Conservation (phyloP, 495 filamentous ascomycete species). For the Aspergillus funiculosus region DNA sequence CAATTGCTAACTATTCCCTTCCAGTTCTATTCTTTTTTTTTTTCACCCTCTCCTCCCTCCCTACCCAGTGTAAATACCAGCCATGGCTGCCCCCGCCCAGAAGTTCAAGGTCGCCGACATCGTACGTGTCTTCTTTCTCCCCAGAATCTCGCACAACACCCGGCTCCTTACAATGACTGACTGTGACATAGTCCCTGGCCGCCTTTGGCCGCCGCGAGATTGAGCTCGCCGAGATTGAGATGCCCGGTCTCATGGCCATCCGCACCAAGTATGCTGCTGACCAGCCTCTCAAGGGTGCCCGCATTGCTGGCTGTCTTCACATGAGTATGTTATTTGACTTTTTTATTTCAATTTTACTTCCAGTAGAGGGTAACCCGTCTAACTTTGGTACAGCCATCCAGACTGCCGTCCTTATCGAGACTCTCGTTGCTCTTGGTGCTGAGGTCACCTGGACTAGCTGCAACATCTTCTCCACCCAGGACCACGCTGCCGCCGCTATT, state of each 20-base stretch:
- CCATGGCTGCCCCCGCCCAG: conserved; percentile 69
- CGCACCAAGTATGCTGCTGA: conserved; percentile 82
- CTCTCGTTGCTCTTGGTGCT: conserved; percentile 84
- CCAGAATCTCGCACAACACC: neutral
- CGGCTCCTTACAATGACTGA: conserved; percentile 23
- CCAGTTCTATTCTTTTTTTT: conserved; percentile 3
- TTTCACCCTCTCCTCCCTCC: neutral
- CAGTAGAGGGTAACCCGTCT: conserved; percentile 7
- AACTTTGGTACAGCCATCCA: conserved; percentile 66
- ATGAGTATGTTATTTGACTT: conserved; percentile 68
- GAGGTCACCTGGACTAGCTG: conserved; percentile 95
- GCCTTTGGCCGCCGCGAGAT: conserved; percentile 99
- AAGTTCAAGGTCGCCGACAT: conserved; percentile 99
- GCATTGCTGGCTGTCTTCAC: conserved; percentile 96
- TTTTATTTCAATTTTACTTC: neutral
- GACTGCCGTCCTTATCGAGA: conserved; percentile 98
- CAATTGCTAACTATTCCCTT: conserved; percentile 12
- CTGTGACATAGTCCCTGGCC: conserved; percentile 60
- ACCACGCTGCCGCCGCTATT: conserved; percentile 96
- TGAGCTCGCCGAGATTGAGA: conserved; percentile 97
- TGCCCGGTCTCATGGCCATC: conserved; percentile 96
- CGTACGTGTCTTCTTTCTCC: conserved; percentile 40
- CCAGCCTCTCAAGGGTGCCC: conserved; percentile 86
- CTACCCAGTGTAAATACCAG: conserved; percentile 20
- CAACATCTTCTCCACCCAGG: conserved; percentile 99